Evolutionary conservation across 352 stramenopile genomes (phyloP), one percentile per base, ranked within the genome.

Genomic region (Pilasporangium apinafurcum): DNA sequence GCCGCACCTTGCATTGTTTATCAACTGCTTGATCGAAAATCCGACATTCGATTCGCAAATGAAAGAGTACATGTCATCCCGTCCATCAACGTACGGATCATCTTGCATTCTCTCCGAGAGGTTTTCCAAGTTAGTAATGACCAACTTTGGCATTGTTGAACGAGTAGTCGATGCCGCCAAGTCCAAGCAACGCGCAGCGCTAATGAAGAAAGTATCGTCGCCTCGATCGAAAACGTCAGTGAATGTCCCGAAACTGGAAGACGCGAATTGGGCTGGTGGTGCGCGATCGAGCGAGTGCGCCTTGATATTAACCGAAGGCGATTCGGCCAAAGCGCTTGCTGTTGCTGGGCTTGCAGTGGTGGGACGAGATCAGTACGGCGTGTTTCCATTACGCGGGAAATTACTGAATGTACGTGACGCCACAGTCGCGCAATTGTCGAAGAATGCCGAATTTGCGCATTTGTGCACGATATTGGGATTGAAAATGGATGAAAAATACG

Each of bases 41-140:
- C 97, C 97, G 14, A 96, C 95, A 2, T 99, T 99, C 59, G 96
- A 99, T 57, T 98, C 92, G 43, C 97, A 99, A 55, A 99, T 98
- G 51, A 99, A 99, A 62, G 97, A 99, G 61, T 95, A 88, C 48
- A 89, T 99, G 38, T 98, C 96, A 3, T 98, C 92, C 2, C 73
- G 79, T 4, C 74, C 82, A 10, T 68, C 74, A 12, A 79, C 76
- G 0, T 97, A 96, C 51, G 85, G 83, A 14, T 97, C 85, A 13
- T 82, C 83, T 5, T 97, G 89, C 34, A 80, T 91, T 16, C 71
- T 99, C 16, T 92, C 91, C 3, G 95, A 98, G 26, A 82, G 91
- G 25, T 96, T 98, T 32, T 61, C 98, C 17, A 98, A 98, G 53
- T 56, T 88, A 24, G 68, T 99, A n/a, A 61, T 93, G 25, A 80